phyloP scores from a whole-genome alignment of 352 stramenopile genomes.

The Globisporangium cederbergense region DNA sequence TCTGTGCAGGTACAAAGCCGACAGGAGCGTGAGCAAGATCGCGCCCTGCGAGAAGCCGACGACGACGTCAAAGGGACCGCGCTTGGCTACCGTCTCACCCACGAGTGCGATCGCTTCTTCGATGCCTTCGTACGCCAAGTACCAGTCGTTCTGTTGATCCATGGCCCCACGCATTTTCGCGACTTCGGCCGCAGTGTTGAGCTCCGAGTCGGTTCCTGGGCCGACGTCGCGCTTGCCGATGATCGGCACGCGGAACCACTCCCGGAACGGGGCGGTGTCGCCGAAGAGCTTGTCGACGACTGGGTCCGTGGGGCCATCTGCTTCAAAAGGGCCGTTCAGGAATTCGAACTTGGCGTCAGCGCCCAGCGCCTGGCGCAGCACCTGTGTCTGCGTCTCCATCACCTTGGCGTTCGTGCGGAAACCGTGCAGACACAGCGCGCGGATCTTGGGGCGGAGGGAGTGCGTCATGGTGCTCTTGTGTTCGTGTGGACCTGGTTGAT shows the following conservation, averaged over 20 bases:
- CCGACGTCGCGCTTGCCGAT: neutral
- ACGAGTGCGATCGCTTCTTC: conserved; percentile 35
- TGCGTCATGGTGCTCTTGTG: neutral
- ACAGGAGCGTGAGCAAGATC: conserved; percentile 38
- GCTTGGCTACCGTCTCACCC: conserved; percentile 25
- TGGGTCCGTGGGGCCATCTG: conserved; percentile 48
- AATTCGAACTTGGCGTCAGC: conserved; percentile 65
- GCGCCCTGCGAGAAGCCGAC: conserved; percentile 57
- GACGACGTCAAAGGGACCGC: conserved; percentile 45
- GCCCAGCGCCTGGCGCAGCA: conserved; percentile 51
- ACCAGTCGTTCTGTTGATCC: conserved; percentile 12
- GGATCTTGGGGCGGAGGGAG: conserved; percentile 24
- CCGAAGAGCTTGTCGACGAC: conserved; percentile 52
- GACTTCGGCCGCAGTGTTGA: conserved; percentile 21
- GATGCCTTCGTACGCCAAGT: conserved; percentile 23
- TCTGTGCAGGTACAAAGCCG: conserved; percentile 29
- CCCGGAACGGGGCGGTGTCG: conserved; percentile 59
- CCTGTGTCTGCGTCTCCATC: conserved; percentile 63
- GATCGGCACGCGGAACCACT: conserved; percentile 44
- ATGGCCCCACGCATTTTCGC: neutral
- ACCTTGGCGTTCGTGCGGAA: conserved; percentile 69
- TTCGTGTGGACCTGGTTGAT: neutral
- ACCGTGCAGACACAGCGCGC: conserved; percentile 71
- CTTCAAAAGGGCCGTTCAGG: conserved; percentile 52
- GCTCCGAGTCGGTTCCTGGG: neutral